A percentile compares a stretch with the other conserved stretches of the same genome.
These are phyloP conservation scores for Cladosporium oxysporum DNA, from an alignment of 2,329 filamentous ascomycete genomes.

Conservation along the genomic window DNA sequence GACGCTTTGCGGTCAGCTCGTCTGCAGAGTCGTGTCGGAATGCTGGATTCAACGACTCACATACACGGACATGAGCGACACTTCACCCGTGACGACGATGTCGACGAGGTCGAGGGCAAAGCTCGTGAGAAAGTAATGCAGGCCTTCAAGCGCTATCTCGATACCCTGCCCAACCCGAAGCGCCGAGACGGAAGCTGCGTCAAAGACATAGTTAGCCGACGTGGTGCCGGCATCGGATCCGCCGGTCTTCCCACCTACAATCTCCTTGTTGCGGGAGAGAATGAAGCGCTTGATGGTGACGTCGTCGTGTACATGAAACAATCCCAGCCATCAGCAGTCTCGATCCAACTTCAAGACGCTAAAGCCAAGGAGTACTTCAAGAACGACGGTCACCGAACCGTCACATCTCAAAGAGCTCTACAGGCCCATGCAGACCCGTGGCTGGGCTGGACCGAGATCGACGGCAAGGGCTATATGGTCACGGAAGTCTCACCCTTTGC, in stretches of 20 bases:
- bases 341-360: constrained; percentile 1
- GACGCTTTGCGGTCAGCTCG: constrained; percentile 3
- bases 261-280: constrained; percentile 8
- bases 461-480: constrained; percentile 18
- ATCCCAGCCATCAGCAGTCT: constrained; percentile 17
- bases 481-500: constrained; percentile 18
- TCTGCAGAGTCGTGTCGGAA: constrained; percentile 12
- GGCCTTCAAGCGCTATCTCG: constrained; percentile 9
- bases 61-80: constrained; percentile 3
- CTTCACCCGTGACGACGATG: constrained; percentile 1
- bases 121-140: background rate
- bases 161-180: background rate
- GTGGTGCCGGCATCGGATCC: constrained; percentile 18
- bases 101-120: constrained; percentile 7
- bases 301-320: constrained; percentile 18
- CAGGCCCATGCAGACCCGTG: constrained; percentile 14
- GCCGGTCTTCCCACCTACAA: constrained; percentile 18
- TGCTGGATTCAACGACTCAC: constrained; percentile 9
- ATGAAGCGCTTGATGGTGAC: constrained; percentile 15
- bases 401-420: constrained; percentile 12
- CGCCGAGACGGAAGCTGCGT: background rate
- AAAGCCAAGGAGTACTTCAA: constrained; percentile 13
- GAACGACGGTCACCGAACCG: constrained; percentile 18
- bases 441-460: constrained; percentile 18
- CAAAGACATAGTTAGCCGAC: constrained; percentile 16